phyloP scores from a whole-genome alignment of 257 asterid species.

The Perilla frutescens region DNA sequence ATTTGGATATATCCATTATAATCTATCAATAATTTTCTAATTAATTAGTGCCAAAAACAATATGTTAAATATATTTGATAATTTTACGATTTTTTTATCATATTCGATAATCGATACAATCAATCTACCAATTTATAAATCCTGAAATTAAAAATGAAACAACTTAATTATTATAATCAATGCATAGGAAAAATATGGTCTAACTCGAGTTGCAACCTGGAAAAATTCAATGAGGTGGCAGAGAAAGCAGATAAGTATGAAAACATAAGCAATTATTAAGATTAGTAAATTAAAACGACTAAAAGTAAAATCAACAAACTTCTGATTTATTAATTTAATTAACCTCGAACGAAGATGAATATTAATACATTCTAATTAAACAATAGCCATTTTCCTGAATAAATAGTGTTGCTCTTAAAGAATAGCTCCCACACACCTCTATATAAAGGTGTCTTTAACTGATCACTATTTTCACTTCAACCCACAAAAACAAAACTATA shows the following conservation, averaged over 20 bases:
- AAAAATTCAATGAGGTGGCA: constrained; percentile 1
- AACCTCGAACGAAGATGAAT: constrained; percentile 27
- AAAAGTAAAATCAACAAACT: constrained; percentile 29
- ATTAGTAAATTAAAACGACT: too few species aligned
- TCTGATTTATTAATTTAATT: not conserved
- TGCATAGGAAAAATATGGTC: not conserved
- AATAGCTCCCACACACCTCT: constrained; percentile 13
- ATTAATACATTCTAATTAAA: not conserved
- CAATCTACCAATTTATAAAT: not conserved
- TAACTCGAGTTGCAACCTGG: not conserved
- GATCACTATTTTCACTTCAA: constrained; percentile 13
- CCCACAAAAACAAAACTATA: not conserved
- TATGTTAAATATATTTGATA: too few species aligned
- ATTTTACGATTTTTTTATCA: too few species aligned
- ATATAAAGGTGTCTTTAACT: constrained; percentile 32
- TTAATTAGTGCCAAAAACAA: too few species aligned
- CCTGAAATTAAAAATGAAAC: not conserved
- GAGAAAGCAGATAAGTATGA: not conserved
- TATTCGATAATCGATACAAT: too few species aligned
- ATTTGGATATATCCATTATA: too few species aligned
- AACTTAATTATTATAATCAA: too few species aligned
- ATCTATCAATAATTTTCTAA: too few species aligned
- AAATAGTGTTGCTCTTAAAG: too few species aligned
- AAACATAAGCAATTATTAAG: too few species aligned
- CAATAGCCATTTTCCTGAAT: not conserved